Base-by-base conservation (phyloP, 192 early-diverging fungal genomes). In the Mortierella hygrophila region DNA sequence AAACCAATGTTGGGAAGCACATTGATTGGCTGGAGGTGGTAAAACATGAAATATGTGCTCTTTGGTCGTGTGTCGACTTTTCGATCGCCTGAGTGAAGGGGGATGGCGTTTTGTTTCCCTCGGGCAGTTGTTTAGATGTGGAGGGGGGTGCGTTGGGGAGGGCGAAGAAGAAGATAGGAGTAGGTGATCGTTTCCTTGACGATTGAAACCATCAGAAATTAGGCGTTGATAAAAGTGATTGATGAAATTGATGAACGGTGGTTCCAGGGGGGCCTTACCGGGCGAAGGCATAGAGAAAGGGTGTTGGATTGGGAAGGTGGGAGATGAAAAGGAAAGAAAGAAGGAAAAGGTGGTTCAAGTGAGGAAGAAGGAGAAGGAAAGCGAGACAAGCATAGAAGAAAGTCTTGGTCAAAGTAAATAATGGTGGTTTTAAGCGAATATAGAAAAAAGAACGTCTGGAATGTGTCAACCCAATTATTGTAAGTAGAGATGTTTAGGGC, bases 361-460 rank as follows among this genome's bases (percentile, higher is more conserved):
- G 46, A 10, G 71, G n/a, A 26, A 49, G 40, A 72, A 9, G 15
- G 23, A 4, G 20, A 72, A 44, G 42, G 15, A 29, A 3, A 5
- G n/a, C 23, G 38, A 46, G 20, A 41, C 40, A 46, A 41, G 38
- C 40, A 63, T 32, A 26, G 29, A 65, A 15, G 60, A 15, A 40
- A 40, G 60, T 26, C 26, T 65, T 35, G 15, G 29, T 65, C 26
- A 5, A 65, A 13, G 10, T 32, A 32, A 65, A 32, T 15, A 32
- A 65, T 10, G 60, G 10, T 10, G 60, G 26, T 26, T 29, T 65
- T 11, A 32, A 3, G 29, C 13, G 60, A 65, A 65, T 29, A 32
- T 65, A 29, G 29, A 65, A 65, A 65, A 65, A 65, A 65, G 60
- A 65, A 65, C 29, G 60, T 65, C 60, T 26, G 60, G 60, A 65